Percentiles rank a stretch among this genome's conserved stretches.
Conservation (phyloP, 179 eudicot species). For the Sideroxylon spinosum region DNA sequence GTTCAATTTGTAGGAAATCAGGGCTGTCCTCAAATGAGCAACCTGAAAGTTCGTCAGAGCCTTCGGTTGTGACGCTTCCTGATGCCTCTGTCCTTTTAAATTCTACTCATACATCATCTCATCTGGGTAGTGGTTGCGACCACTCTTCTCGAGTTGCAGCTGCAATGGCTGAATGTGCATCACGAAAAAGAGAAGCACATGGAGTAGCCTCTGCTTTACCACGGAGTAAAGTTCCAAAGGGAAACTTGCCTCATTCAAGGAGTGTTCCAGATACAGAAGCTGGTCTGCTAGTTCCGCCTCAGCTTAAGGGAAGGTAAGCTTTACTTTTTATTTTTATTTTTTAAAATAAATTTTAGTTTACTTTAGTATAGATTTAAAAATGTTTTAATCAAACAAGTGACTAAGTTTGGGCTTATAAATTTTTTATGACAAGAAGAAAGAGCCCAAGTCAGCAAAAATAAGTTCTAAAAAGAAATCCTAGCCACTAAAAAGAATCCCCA, state of each 20-base stretch:
- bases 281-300: slow-evolving; percentile 73
- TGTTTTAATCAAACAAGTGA: too few species aligned
- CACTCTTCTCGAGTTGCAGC: slow-evolving; percentile 88
- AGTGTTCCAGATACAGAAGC: slow-evolving; percentile 62
- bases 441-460: too few species aligned
- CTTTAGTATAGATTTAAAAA: too few species aligned
- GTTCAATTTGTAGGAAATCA: slow-evolving; percentile 27
- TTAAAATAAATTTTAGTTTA: too few species aligned
- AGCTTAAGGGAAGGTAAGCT: slow-evolving; percentile 76
- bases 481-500: too few species aligned
- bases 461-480: too few species aligned
- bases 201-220: slow-evolving; percentile 36
- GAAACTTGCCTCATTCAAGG: slow-evolving; percentile 55
- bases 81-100: slow-evolving; percentile 71
- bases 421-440: too few species aligned
- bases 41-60: slow-evolving; percentile 26
- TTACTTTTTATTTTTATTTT: not conserved
- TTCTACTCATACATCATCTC: slow-evolving; percentile 45
- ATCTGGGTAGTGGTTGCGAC: slow-evolving; percentile 36
- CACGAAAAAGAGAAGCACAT: slow-evolving; percentile 68
- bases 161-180: slow-evolving; percentile 69
- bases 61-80: slow-evolving; percentile 65
- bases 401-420: too few species aligned
- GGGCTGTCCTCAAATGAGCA: slow-evolving; percentile 24
- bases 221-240: slow-evolving; percentile 67